Evolutionary conservation across 2,329 filamentous ascomycete genomes (phyloP).

Genomic region (Scedosporium minutisporum): DNA sequence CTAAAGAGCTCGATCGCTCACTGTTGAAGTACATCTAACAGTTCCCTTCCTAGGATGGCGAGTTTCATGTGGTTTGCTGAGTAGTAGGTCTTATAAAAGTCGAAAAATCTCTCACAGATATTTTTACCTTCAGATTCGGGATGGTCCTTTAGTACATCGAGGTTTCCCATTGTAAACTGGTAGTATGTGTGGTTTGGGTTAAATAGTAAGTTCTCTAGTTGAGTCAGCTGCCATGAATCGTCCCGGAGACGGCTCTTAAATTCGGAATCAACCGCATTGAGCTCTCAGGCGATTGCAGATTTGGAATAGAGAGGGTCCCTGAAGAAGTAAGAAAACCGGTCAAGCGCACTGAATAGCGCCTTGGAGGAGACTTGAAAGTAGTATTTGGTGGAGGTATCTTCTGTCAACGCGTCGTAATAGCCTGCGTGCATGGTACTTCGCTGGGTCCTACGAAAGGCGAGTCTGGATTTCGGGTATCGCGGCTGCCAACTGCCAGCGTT

Average conservation of each 20-base stretch:
- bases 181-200: slow-evolving; percentile 82
- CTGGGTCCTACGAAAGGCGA: no score
- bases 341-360: slow-evolving; percentile 69
- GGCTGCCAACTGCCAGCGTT: no score
- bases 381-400: slow-evolving; percentile 89
- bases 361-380: slow-evolving; percentile 92
- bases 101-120: slow-evolving; percentile 83
- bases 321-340: slow-evolving; percentile 92
- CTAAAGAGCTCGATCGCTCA: slow-evolving; percentile 84
- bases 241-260: slow-evolving; percentile 97
- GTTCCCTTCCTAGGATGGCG: slow-evolving; percentile 73
- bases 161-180: slow-evolving; percentile 85
- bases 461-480: no score
- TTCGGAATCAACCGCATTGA: slow-evolving; percentile 85
- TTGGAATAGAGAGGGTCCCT: slow-evolving; percentile 77
- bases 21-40: slow-evolving; percentile 70
- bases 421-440: slow-evolving; percentile 84
- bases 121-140: slow-evolving; percentile 73
- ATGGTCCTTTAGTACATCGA: slow-evolving; percentile 73
- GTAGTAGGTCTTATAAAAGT: slow-evolving; percentile 82
- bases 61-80: slow-evolving; percentile 92
- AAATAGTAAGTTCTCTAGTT: slow-evolving; percentile 79
- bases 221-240: slow-evolving; percentile 78
- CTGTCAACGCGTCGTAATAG: slow-evolving; percentile 90
- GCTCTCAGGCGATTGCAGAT: slow-evolving; percentile 75